phyloP scores from a whole-genome alignment of 345 rosid species.

The Gossypium arboreum region DNA sequence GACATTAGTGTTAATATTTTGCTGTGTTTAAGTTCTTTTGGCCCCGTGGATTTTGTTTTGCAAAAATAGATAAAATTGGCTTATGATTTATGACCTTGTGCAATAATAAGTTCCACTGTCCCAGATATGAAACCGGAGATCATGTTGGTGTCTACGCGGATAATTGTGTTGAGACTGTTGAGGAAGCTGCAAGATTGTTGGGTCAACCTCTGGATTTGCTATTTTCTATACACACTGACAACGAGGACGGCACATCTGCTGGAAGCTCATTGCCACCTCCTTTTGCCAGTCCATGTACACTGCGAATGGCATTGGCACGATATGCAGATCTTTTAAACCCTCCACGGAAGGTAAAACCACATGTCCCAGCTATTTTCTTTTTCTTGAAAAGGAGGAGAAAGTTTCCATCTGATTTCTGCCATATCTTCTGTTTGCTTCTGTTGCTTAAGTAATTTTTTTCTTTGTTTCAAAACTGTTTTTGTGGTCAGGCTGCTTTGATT shows the following conservation, averaged over 20 bases:
- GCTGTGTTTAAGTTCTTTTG: background rate
- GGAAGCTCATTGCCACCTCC: slow-evolving; percentile 75
- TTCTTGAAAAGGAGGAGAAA: no score
- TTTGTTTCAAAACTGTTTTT: background rate
- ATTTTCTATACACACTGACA: slow-evolving; percentile 72
- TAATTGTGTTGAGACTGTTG: slow-evolving; percentile 65
- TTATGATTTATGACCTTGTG: background rate
- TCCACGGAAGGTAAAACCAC: slow-evolving; percentile 61
- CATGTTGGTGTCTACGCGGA: slow-evolving; percentile 84
- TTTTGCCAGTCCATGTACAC: slow-evolving; percentile 79
- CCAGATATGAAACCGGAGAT: slow-evolving; percentile 95
- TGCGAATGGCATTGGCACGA: slow-evolving; percentile 56
- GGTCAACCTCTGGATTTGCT: slow-evolving; percentile 59
- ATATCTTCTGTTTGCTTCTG: background rate
- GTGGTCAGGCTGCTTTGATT: slow-evolving; percentile 68
- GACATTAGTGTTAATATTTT: background rate
- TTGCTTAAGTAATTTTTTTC: slow-evolving; percentile 4
- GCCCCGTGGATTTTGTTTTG: background rate
- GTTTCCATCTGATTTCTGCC: background rate
- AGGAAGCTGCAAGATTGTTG: slow-evolving; percentile 66
- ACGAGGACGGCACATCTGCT: slow-evolving; percentile 68
- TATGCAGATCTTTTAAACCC: slow-evolving; percentile 77
- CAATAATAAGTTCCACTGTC: background rate
- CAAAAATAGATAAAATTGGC: background rate
- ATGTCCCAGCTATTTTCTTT: no score